phyloP scores from a whole-genome alignment of 768 basidiomycete species.

The Gymnopilus dilepis region DNA sequence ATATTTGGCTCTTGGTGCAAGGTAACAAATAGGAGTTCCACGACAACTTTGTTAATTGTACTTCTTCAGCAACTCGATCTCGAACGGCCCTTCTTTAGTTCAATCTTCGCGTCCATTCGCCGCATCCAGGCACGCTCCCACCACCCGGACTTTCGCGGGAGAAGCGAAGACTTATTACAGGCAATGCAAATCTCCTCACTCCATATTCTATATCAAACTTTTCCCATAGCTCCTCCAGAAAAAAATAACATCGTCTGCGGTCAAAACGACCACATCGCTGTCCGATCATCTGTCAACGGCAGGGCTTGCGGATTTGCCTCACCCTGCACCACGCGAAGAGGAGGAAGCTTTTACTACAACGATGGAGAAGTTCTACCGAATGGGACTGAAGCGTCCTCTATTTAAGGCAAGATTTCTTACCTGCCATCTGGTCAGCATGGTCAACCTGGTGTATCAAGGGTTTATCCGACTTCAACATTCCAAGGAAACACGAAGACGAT shows the following conservation, averaged over 20 bases:
- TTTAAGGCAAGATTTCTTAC: constrained; percentile 47
- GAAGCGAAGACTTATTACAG: constrained; percentile 51
- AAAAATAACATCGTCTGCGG: not conserved
- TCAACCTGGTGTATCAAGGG: constrained; percentile 11
- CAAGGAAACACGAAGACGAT: constrained; percentile 4
- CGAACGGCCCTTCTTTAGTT: constrained; percentile 54
- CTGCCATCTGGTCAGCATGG: not conserved
- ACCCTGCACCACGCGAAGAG: not conserved
- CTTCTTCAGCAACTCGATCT: constrained; percentile 57
- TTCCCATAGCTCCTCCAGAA: constrained; percentile 13
- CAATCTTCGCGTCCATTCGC: constrained; percentile 54
- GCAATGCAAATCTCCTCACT: constrained; percentile 34
- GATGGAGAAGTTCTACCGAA: constrained; percentile 51
- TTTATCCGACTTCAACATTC: constrained; percentile 6
- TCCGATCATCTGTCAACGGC: constrained; percentile 8
- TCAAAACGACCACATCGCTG: not conserved
- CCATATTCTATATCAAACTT: not conserved
- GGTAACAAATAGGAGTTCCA: constrained; percentile 41
- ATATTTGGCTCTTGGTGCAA: constrained; percentile 74
- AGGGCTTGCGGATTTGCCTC: not conserved
- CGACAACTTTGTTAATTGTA: not conserved
- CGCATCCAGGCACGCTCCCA: constrained; percentile 59
- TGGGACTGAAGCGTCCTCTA: constrained; percentile 44
- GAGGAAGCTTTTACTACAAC: constrained; percentile 43
- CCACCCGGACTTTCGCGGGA: constrained; percentile 49